Conservation (phyloP, 2,329 filamentous ascomycete genomes). For the Neofusicoccum sp. region DNA sequence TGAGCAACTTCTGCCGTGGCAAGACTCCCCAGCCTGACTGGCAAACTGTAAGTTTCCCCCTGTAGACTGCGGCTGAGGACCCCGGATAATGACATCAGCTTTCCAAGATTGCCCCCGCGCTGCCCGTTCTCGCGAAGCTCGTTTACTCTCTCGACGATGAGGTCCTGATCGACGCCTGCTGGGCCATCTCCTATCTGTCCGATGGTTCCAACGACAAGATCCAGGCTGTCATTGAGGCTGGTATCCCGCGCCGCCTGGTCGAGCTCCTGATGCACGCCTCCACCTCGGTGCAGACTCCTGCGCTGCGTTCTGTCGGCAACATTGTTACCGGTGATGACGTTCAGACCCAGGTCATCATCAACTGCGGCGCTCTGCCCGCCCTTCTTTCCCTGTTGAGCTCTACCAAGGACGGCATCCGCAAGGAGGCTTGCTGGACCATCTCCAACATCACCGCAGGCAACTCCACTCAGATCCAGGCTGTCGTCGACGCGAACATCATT, state of each 20-base stretch:
- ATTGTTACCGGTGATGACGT: conserved; percentile 98
- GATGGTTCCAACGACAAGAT: conserved; percentile 99
- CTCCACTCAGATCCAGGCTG: conserved; percentile 93
- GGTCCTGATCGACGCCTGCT: conserved; percentile 97
- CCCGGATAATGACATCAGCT: background rate
- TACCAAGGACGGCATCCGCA: conserved; percentile 97
- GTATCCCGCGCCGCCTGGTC: conserved; percentile 92
- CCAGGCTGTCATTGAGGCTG: conserved; percentile 96
- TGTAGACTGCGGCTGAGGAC: background rate
- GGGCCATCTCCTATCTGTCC: conserved; percentile 98
- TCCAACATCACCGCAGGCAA: conserved; percentile 99
- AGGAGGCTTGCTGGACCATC: conserved; percentile 99
- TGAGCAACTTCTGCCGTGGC: conserved; percentile 99
- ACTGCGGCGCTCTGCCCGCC: conserved; percentile 89
- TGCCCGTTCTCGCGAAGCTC: conserved; percentile 92
- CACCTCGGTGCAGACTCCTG: conserved; percentile 96
- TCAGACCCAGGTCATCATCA: conserved; percentile 99
- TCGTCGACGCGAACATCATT: conserved; percentile 96
- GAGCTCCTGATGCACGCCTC: conserved; percentile 98
- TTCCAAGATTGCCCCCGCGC: conserved; percentile 80
- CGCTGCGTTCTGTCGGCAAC: conserved; percentile 94
- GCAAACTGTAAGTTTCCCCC: conserved; percentile 70
- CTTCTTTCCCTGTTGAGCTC: conserved; percentile 93
- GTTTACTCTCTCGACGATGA: conserved; percentile 98
- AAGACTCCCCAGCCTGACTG: conserved; percentile 99